Conservation (phyloP, 257 asterid species). For the Solanum lycopersicoides region DNA sequence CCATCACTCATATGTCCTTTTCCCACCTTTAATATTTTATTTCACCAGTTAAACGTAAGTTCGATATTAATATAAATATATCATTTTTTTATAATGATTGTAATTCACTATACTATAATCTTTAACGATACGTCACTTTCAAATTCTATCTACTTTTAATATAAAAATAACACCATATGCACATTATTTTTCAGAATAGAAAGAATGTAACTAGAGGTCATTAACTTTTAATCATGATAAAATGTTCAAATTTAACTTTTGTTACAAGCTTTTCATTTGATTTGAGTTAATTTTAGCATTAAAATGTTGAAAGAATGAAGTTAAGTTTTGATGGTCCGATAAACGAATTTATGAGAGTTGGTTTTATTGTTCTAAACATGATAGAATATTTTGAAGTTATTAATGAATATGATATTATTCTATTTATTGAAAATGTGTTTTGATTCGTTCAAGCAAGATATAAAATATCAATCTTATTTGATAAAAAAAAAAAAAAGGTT, state of each 20-base stretch:
- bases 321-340: neutral
- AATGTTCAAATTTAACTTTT: neutral
- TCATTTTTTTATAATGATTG: no score
- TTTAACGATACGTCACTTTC: neutral
- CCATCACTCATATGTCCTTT: conserved; percentile 21
- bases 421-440: neutral
- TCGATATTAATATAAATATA: neutral
- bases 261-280: neutral
- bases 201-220: neutral
- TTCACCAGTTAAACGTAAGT: no score
- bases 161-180: no score
- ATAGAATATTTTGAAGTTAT: neutral
- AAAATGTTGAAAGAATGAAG: neutral
- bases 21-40: conserved; percentile 5
- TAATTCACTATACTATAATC: neutral
- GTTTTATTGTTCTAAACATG: neutral
- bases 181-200: neutral
- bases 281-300: neutral
- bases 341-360: neutral
- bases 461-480: neutral
- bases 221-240: neutral
- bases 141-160: neutral
- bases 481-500: neutral
- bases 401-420: neutral
- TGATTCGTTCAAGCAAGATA: neutral